Base-by-base conservation (phyloP, 2,329 filamentous ascomycete species). In the Botrytis deweyae region DNA sequence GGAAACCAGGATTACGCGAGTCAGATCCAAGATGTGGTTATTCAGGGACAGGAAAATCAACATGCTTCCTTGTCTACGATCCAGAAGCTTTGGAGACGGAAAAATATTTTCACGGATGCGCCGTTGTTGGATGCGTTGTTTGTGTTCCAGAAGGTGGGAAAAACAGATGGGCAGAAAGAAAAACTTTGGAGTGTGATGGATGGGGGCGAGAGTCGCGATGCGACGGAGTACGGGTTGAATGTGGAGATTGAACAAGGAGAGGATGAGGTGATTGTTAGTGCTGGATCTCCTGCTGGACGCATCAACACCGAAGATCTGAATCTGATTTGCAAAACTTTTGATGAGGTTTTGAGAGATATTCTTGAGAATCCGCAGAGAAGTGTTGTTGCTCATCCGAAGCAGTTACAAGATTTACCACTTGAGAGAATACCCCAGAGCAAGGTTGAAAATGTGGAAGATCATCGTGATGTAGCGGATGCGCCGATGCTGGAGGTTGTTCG, bases 1-100 rank as follows among this genome's bases (percentile, higher is more conserved):
- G 20, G 79, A 79, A 29, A 70, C 16, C 55, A 70, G 16, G 68
- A 70, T 7, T 70, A 36, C 14, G 38, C 25, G 7, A 70, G 55
- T n/a, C 68, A 70, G 9, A 59, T 62, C 36, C 68, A 70, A 46
- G 68, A 70, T 38, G 58, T 44, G n/a, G 55, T 70, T 4, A 14
- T 61, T 18, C 29, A n/a, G 3, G 55, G 68, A n/a, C 55, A 70
- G 42, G 55, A 70, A 70, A 14, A 70, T 12, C 68, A 70, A 70
- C 55, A 70, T 44, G 68, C 68, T 62, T 70, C 66, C n/a, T 22
- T 70, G 18, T 29, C 40, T 33, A 70, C 55, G 40, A 70, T 70
- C 29, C 68, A 70, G 55, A 70, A 61, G 1, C 9, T 42, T 16
- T 70, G 55, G 68, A n/a, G 68, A 4, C 55, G 62, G 52, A 25